These are phyloP conservation scores for Xylariaceae sp. DNA, from an alignment of 2,329 filamentous ascomycete species.

Conservation along the genomic window DNA sequence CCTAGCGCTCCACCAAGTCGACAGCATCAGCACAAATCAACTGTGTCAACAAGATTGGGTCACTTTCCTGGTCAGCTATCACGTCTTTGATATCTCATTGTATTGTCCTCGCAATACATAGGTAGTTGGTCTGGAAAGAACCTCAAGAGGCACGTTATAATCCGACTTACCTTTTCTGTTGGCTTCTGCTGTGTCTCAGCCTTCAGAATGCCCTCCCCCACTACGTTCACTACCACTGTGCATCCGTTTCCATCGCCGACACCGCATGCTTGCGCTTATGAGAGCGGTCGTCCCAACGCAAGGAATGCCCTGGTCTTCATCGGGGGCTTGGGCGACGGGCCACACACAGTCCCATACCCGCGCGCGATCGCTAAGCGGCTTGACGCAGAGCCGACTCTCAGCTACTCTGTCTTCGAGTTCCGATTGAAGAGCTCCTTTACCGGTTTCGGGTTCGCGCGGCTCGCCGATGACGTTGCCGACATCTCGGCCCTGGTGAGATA, in stretches of 20 bases:
- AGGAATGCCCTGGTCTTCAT: slow-evolving; percentile 63
- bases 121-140: too few species aligned
- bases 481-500: slow-evolving; percentile 49
- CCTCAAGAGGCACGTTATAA: too few species aligned
- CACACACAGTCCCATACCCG: slow-evolving; percentile 58
- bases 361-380: slow-evolving; percentile 41
- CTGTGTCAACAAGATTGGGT: too few species aligned
- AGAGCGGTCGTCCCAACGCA: slow-evolving; percentile 36
- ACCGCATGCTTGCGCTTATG: slow-evolving; percentile 41
- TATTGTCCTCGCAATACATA: too few species aligned
- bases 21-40: too few species aligned
- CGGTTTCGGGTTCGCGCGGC: slow-evolving; percentile 45
- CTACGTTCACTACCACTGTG: slow-evolving; percentile 39
- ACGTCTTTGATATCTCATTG: too few species aligned
- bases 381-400: slow-evolving; percentile 32
- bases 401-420: slow-evolving; percentile 52
- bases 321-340: slow-evolving; percentile 64
- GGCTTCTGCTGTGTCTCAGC: too few species aligned
- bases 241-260: slow-evolving; percentile 42
- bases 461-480: slow-evolving; percentile 49
- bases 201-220: slow-evolving; percentile 14
- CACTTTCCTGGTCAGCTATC: too few species aligned
- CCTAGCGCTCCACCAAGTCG: too few species aligned
- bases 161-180: too few species aligned
- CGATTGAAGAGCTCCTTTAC: slow-evolving; percentile 50